Base-by-base conservation (phyloP, 192 early-diverging fungal species). In the Linnemannia zychae region DNA sequence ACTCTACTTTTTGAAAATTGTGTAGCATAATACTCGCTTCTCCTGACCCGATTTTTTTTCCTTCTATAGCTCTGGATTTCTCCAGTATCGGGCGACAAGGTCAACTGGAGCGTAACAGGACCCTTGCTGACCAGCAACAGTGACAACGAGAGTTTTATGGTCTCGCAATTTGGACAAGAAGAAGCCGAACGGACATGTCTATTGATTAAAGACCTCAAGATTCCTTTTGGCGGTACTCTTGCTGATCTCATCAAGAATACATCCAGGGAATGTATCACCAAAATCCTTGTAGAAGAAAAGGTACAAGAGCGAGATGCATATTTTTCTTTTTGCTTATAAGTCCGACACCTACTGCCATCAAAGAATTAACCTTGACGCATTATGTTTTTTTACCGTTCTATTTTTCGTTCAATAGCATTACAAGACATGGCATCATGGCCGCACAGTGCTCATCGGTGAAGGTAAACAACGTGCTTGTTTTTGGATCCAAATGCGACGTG, bases 391-490 rank as follows among this genome's bases (percentile, higher is more conserved):
- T 12, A 12, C 12, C 15, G 24, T 15, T 15, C 57, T 63, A 15
- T 52, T 52, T 18, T 2, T 44, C 24, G 15, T 36, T 38, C 34
- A 36, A 74, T 50, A 75, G 74, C 60, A 75, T 75, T 75, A 75
- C 57, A 75, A 75, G 49, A 75, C 74, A 37, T 75, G 74, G 74
- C 60, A 75, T 24, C 60, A 75, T 33, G 74, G 74, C n/a, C 74
- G 74, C 52, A 75, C 74, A 33, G 74, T 75, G 40, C 74, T 75
- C 40, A 66, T 75, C 6, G 74, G 74, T 17, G 74, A 75, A 75
- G 74, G 74, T 75, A 71, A 71, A 71, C 6, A 28, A 9, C 7
- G 2, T 0, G 3, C 15, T 0, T 0, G 33, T n/a, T 11, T 40
- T 44, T 46, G n/a, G 31, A 28, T 36, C 38, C 16, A 17, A 44